Percentiles rank a stretch among this genome's conserved stretches.
These are phyloP conservation scores for Cichorium intybus DNA, from an alignment of 140 eudicot species.

Conservation along the genomic window DNA sequence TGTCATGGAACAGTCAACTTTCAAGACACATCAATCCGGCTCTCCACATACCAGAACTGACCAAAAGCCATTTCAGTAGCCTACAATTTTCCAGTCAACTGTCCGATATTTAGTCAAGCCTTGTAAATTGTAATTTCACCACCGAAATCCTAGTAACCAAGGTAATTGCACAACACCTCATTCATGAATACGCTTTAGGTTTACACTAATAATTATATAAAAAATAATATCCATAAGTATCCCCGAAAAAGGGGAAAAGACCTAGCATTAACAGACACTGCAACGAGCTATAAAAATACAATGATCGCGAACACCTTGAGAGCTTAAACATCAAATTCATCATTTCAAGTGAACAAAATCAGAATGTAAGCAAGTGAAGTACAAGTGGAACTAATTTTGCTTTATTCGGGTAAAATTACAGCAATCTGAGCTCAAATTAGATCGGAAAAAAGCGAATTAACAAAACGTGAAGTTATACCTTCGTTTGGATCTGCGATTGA, in stretches of 20 bases:
- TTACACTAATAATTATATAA: neutral
- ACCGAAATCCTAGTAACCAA: conserved; percentile 13
- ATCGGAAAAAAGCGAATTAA: neutral
- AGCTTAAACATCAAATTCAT: neutral
- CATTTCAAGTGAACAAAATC: neutral
- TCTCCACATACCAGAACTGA: conserved; percentile 6
- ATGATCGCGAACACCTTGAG: conserved; percentile 4
- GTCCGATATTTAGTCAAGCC: conserved; percentile 14
- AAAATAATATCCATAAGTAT: neutral
- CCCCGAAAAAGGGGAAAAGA: neutral
- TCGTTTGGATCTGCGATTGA: conserved; percentile 34
- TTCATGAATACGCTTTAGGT: conserved; percentile 14
- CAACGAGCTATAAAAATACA: conserved; percentile 7
- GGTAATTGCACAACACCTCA: neutral
- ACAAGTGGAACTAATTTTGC: neutral
- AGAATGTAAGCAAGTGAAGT: conserved; percentile 14
- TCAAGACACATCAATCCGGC: neutral
- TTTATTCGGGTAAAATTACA: conserved; percentile 11
- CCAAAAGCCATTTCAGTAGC: neutral
- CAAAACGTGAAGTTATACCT: conserved; percentile 4
- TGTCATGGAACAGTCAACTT: too few relatives aligned
- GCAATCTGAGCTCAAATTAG: conserved; percentile 16
- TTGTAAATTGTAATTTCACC: too few relatives aligned
- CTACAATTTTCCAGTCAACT: conserved; percentile 6
- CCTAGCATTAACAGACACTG: conserved; percentile 14